Conservation (phyloP, 345 rosid species). For the Erodium maritimum region DNA sequence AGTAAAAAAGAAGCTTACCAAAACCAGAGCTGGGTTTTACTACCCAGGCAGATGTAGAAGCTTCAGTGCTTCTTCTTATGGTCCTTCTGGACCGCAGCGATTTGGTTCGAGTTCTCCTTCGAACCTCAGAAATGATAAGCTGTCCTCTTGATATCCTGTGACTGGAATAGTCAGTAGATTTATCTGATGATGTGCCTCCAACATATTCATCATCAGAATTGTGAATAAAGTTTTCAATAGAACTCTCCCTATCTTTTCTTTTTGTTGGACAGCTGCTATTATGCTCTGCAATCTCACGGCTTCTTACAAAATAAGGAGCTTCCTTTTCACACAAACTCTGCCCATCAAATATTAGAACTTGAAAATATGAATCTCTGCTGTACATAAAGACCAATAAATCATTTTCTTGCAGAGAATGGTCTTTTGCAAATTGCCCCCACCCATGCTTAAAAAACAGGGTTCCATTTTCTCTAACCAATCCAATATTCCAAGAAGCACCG, state of each 20-base stretch:
- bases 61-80: not conserved
- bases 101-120: not conserved
- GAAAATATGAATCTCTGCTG: constrained; percentile 51
- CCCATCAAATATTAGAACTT: constrained; percentile 50
- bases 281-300: constrained; percentile 26
- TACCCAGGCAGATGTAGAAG: not conserved
- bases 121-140: not conserved
- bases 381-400: constrained; percentile 63
- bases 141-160: not conserved
- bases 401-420: constrained; percentile 41
- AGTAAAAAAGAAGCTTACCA: not conserved
- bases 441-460: constrained; percentile 36
- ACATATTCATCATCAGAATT: not conserved
- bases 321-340: constrained; percentile 58
- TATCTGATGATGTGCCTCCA: not conserved
- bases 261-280: constrained; percentile 16
- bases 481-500: constrained; percentile 42
- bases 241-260: constrained; percentile 16
- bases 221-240: not conserved
- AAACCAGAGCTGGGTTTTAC: not conserved
- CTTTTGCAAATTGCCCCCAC: constrained; percentile 52
- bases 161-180: not conserved
- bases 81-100: not conserved
- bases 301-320: constrained; percentile 44
- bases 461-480: constrained; percentile 25